These are phyloP conservation scores for Suhomyces terraborum DNA, from an alignment of 1,139 yeast genomes.

Conservation along the genomic window DNA sequence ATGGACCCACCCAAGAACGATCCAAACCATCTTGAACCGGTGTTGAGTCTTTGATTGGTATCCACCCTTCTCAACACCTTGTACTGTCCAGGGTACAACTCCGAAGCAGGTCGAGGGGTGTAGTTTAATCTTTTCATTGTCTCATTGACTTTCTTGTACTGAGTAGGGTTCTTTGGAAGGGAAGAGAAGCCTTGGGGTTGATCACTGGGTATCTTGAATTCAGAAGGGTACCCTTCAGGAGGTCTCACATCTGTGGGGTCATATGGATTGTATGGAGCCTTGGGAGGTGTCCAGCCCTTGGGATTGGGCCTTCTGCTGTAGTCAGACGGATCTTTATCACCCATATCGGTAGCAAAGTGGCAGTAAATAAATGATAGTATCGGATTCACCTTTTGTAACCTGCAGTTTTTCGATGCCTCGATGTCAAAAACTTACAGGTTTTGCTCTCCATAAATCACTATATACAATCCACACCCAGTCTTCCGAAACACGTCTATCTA, in stretches of 20 bases:
- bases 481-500: neutral
- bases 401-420: constrained; percentile 1
- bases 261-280: constrained; percentile 83
- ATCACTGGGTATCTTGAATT: constrained; percentile 59
- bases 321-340: constrained; percentile 15
- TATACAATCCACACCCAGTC: neutral
- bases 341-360: too few relatives aligned
- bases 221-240: constrained; percentile 84
- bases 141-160: constrained; percentile 68
- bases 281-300: constrained; percentile 79
- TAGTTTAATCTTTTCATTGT: constrained; percentile 74
- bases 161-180: constrained; percentile 69
- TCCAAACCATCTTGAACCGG: constrained; percentile 57
- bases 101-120: constrained; percentile 77
- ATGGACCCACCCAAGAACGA: constrained; percentile 48
- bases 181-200: constrained; percentile 57
- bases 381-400: constrained; percentile 1
- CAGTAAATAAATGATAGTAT: too few relatives aligned
- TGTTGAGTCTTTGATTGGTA: constrained; percentile 55
- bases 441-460: neutral
- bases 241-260: constrained; percentile 79
- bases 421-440: neutral
- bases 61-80: constrained; percentile 68
- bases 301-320: constrained; percentile 71
- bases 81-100: constrained; percentile 76